Conservation (phyloP, 78 protist genomes). For the Andalucia godoyi region DNA sequence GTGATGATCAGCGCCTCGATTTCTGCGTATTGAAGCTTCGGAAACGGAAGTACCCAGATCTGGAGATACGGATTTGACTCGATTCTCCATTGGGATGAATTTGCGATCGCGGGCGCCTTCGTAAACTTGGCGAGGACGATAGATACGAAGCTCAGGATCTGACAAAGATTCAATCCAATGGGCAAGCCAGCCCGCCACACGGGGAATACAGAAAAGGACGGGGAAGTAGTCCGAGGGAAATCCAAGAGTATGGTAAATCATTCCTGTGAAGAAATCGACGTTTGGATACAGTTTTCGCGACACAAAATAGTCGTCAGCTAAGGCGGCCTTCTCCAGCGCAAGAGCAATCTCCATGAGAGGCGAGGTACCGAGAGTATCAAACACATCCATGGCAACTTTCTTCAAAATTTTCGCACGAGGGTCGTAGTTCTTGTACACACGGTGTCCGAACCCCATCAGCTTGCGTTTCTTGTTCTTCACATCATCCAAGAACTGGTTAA, state of each 20-base stretch:
- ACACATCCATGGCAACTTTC: slow-evolving; percentile 17
- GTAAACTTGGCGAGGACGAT: slow-evolving; percentile 3
- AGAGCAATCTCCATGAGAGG: slow-evolving; percentile 46
- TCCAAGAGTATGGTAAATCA: slow-evolving; percentile 22
- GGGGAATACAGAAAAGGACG: slow-evolving; percentile 38
- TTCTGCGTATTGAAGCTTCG: neutral
- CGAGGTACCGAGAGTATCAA: slow-evolving; percentile 4
- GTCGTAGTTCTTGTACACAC: slow-evolving; percentile 64
- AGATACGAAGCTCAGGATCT: slow-evolving; percentile 8
- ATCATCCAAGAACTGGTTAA: neutral
- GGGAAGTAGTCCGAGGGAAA: slow-evolving; percentile 36
- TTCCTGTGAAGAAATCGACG: slow-evolving; percentile 44
- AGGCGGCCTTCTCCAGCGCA: slow-evolving; percentile 47
- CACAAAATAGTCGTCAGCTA: slow-evolving; percentile 43
- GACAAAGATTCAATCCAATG: slow-evolving; percentile 21
- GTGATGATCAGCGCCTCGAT: neutral
- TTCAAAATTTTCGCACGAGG: slow-evolving; percentile 59
- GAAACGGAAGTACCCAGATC: neutral
- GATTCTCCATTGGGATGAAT: neutral
- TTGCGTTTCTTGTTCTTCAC: slow-evolving; percentile 31
- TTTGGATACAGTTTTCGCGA: slow-evolving; percentile 68
- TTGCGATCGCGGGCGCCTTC: neutral
- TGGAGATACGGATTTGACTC: neutral
- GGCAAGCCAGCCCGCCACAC: slow-evolving; percentile 44
- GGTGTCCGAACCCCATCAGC: slow-evolving; percentile 70